These are phyloP conservation scores for Lepidopterella palustris DNA, from an alignment of 495 filamentous ascomycete species.

Conservation along the genomic window DNA sequence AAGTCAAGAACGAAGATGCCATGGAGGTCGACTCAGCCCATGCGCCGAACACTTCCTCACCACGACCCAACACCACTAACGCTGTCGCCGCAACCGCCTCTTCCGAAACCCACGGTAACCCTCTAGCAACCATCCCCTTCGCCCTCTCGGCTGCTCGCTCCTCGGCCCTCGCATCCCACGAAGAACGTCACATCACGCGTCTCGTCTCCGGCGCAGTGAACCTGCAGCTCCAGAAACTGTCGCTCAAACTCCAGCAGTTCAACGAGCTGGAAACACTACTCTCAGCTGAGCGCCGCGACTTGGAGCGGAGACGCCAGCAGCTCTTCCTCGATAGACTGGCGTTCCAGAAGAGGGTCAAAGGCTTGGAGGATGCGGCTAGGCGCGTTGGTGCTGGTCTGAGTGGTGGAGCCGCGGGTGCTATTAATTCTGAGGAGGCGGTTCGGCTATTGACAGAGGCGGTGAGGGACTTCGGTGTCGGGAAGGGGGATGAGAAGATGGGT, in stretches of 20 bases:
- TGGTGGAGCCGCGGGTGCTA: slow-evolving; percentile 13
- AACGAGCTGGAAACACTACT: slow-evolving; percentile 89
- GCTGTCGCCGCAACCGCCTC: slow-evolving; percentile 29
- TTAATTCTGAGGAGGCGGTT: slow-evolving; percentile 21
- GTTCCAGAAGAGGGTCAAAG: slow-evolving; percentile 79
- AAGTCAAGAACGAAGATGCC: slow-evolving; percentile 55
- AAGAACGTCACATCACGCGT: slow-evolving; percentile 91
- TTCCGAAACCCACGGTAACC: slow-evolving; percentile 19
- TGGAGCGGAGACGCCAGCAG: slow-evolving; percentile 84
- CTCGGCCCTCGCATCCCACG: slow-evolving; percentile 82
- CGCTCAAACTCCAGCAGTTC: slow-evolving; percentile 77
- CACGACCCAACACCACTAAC: slow-evolving; percentile 27
- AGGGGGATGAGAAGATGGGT: slow-evolving; percentile 24
- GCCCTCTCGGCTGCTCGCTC: slow-evolving; percentile 79
- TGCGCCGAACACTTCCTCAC: background rate
- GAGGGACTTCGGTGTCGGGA: slow-evolving; percentile 22
- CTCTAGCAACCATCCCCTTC: slow-evolving; percentile 71
- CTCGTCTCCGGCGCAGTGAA: slow-evolving; percentile 84
- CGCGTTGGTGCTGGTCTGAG: slow-evolving; percentile 12
- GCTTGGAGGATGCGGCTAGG: slow-evolving; percentile 63
- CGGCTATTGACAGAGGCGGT: slow-evolving; percentile 18
- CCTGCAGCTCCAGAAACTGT: slow-evolving; percentile 39
- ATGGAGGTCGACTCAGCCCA: slow-evolving; percentile 57
- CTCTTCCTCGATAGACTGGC: slow-evolving; percentile 85
- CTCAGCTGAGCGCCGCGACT: slow-evolving; percentile 83